A percentile compares a stretch with the other conserved stretches of the same genome.
These are phyloP conservation scores for Gynandropsis gynandra DNA, from an alignment of 345 rosid genomes.

Conservation along the genomic window DNA sequence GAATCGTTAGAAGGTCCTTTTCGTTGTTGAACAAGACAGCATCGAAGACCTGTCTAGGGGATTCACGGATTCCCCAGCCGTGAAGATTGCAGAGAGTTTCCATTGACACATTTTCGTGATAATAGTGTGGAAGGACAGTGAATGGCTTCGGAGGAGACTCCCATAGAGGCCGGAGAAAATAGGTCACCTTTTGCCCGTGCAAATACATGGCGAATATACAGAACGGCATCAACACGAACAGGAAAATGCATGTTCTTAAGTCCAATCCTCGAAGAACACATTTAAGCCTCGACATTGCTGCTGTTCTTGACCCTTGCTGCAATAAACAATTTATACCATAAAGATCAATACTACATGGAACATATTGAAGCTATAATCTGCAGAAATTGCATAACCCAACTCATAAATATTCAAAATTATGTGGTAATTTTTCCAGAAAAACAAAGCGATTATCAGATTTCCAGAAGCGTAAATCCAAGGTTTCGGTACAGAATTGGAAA, in stretches of 20 bases:
- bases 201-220: constrained; percentile 23
- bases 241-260: constrained; percentile 15
- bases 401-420: background rate
- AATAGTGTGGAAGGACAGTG: constrained; percentile 24
- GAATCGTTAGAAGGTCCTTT: constrained; percentile 52
- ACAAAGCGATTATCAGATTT: background rate
- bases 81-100: constrained; percentile 66
- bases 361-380: background rate
- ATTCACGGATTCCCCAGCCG: constrained; percentile 77
- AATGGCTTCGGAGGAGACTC: constrained; percentile 29
- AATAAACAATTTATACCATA: background rate
- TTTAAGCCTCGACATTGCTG: constrained; percentile 28
- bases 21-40: constrained; percentile 82
- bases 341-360: background rate
- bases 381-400: background rate
- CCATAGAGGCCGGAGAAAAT: constrained; percentile 30
- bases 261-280: constrained; percentile 28
- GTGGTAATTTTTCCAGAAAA: background rate
- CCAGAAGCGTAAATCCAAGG: background rate
- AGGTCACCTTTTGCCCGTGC: constrained; percentile 31
- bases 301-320: constrained; percentile 28
- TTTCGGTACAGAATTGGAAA: background rate
- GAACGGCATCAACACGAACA: constrained; percentile 25
- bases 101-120: constrained; percentile 56
- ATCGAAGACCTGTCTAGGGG: constrained; percentile 73